Conservation (phyloP, 2,329 filamentous ascomycete species). For the Emergomyces africanus region DNA sequence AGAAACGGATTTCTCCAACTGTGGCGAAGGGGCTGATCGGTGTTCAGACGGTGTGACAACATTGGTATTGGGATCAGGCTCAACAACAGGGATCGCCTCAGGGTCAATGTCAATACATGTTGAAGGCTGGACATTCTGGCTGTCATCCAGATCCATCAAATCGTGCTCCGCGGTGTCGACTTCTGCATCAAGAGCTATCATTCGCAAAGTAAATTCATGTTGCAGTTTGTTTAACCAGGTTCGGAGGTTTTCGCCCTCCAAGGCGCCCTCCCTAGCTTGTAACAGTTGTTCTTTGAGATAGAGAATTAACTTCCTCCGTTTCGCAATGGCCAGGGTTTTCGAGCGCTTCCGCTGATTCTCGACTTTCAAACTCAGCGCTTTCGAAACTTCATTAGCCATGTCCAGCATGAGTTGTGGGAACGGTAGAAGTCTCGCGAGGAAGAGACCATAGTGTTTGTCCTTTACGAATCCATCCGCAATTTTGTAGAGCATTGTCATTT, state of each 20-base stretch:
- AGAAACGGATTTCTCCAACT: neutral
- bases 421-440: slow-evolving; percentile 61
- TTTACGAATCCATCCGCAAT: slow-evolving; percentile 58
- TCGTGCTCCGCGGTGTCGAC: slow-evolving; percentile 7
- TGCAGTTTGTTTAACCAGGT: slow-evolving; percentile 56
- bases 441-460: slow-evolving; percentile 71
- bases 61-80: neutral
- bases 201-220: slow-evolving; percentile 58
- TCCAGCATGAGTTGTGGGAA: slow-evolving; percentile 56
- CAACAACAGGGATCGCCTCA: neutral
- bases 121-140: neutral
- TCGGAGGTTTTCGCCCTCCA: slow-evolving; percentile 51
- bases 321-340: slow-evolving; percentile 44
- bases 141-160: slow-evolving; percentile 1
- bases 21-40: neutral
- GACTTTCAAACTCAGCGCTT: slow-evolving; percentile 45
- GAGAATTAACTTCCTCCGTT: slow-evolving; percentile 60
- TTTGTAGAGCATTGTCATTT: slow-evolving; percentile 81
- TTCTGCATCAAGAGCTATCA: slow-evolving; percentile 46
- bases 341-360: slow-evolving; percentile 48
- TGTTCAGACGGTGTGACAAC: neutral
- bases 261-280: slow-evolving; percentile 52
- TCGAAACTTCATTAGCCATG: slow-evolving; percentile 54
- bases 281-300: slow-evolving; percentile 58
- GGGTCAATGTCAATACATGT: slow-evolving; percentile 1